These are phyloP conservation scores for Lipomyces spencermartinsiae DNA, from an alignment of 805 yeast genomes.

Conservation along the genomic window DNA sequence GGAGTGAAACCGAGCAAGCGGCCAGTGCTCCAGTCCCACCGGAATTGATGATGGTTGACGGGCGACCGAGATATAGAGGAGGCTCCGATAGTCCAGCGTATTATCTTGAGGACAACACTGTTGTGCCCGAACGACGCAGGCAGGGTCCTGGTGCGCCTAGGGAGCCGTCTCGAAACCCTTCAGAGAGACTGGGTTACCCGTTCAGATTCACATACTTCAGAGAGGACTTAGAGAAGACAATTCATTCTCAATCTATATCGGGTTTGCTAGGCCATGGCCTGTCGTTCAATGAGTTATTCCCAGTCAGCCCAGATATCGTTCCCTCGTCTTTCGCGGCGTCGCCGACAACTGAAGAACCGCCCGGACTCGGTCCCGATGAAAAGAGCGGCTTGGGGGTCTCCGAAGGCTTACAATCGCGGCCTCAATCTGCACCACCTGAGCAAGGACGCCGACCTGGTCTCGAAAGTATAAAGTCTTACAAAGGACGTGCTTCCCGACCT, in stretches of 20 bases:
- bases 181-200: constrained; percentile 26
- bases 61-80: constrained; percentile 68
- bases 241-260: constrained; percentile 86
- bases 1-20: constrained; percentile 69
- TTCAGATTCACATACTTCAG: constrained; percentile 87
- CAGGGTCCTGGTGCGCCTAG: constrained; percentile 38
- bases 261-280: constrained; percentile 65
- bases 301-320: constrained; percentile 37
- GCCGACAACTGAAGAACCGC: constrained; percentile 16
- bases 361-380: constrained; percentile 10
- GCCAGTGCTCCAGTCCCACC: constrained; percentile 56
- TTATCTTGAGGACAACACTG: constrained; percentile 33
- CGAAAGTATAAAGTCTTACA: constrained; percentile 45
- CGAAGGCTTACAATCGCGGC: constrained; percentile 5
- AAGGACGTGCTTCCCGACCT: constrained; percentile 44
- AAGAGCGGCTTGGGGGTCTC: constrained; percentile 4
- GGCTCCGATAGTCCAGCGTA: constrained; percentile 25
- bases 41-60: constrained; percentile 62
- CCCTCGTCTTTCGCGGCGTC: constrained; percentile 9
- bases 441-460: background rate
- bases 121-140: constrained; percentile 24
- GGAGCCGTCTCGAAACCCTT: constrained; percentile 55
- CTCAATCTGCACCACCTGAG: constrained; percentile 11
- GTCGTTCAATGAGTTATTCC: constrained; percentile 69
- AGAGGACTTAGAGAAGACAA: constrained; percentile 84